phyloP scores from a whole-genome alignment of 2,329 filamentous ascomycete species.

The Aureobasidium sp. region DNA sequence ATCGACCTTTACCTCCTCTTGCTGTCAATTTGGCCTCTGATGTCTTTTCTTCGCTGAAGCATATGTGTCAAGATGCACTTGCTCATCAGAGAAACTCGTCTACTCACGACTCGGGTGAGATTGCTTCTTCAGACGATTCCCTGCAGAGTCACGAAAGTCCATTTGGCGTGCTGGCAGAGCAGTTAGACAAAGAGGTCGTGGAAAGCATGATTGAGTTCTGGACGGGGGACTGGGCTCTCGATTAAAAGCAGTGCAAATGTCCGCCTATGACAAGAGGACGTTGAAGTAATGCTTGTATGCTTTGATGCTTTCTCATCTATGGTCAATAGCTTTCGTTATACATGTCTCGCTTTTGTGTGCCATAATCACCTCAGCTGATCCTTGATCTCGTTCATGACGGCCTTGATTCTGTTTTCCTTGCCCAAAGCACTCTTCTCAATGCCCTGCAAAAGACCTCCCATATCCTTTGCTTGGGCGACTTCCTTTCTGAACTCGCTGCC shows the following conservation, averaged over 20 bases:
- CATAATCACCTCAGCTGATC: constrained; percentile 32
- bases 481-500: constrained; percentile 53
- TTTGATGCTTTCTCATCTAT: not conserved
- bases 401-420: constrained; percentile 55
- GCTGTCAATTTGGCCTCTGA: constrained; percentile 24
- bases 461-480: constrained; percentile 55
- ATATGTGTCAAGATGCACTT: constrained; percentile 19
- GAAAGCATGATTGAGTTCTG: constrained; percentile 34
- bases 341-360: not conserved
- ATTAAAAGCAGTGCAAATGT: constrained; percentile 18
- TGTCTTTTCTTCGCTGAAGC: constrained; percentile 21
- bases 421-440: constrained; percentile 44
- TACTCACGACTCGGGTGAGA: not conserved
- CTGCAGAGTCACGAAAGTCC: constrained; percentile 7
- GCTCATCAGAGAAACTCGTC: not conserved
- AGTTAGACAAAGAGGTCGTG: constrained; percentile 29
- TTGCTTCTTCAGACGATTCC: not conserved
- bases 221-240: constrained; percentile 27
- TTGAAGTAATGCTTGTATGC: not conserved
- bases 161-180: constrained; percentile 26
- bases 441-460: constrained; percentile 43
- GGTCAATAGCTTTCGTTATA: constrained; percentile 11
- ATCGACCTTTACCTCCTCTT: constrained; percentile 22
- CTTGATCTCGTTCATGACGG: constrained; percentile 54
- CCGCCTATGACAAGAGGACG: not conserved